Conservation (phyloP, 495 filamentous ascomycete species). For the Penicillium angulare region DNA sequence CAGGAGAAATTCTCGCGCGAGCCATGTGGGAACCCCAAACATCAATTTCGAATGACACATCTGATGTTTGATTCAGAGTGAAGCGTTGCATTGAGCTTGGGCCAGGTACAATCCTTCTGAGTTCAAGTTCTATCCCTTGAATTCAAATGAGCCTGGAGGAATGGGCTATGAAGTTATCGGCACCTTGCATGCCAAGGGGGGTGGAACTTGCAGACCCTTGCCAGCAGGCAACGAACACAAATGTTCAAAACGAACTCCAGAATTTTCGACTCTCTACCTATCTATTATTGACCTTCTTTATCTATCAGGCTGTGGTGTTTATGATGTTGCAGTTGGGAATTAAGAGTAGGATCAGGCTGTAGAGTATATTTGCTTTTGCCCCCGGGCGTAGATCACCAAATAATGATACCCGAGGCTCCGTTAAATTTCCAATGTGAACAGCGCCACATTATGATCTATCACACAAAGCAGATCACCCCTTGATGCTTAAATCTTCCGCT, state of each 20-base stretch:
- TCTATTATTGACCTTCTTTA: not conserved
- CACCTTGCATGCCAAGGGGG: constrained; percentile 28
- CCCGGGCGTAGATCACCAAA: not conserved
- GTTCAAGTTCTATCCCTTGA: constrained; percentile 20
- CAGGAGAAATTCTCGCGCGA: constrained; percentile 16
- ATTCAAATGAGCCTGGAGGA: constrained; percentile 6
- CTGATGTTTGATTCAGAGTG: constrained; percentile 9
- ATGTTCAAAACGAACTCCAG: too few species aligned
- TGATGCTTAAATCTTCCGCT: constrained; percentile 15
- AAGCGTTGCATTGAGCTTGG: constrained; percentile 7
- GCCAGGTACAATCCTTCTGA: not conserved
- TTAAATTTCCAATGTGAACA: too few species aligned
- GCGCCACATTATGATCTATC: constrained; percentile 5
- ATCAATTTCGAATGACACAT: constrained; percentile 16
- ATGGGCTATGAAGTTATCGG: constrained; percentile 23
- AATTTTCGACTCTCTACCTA: not conserved
- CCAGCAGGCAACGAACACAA: constrained; percentile 7
- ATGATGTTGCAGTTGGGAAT: not conserved
- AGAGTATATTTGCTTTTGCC: not conserved
- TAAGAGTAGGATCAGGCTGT: not conserved
- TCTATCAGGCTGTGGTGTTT: not conserved
- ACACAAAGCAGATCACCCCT: constrained; percentile 11
- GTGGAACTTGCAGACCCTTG: constrained; percentile 5
- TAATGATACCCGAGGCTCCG: too few species aligned
- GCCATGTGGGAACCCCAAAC: constrained; percentile 15